These are phyloP conservation scores for Fusarium armeniacum DNA, from an alignment of 2,329 filamentous ascomycete species.

Conservation along the genomic window DNA sequence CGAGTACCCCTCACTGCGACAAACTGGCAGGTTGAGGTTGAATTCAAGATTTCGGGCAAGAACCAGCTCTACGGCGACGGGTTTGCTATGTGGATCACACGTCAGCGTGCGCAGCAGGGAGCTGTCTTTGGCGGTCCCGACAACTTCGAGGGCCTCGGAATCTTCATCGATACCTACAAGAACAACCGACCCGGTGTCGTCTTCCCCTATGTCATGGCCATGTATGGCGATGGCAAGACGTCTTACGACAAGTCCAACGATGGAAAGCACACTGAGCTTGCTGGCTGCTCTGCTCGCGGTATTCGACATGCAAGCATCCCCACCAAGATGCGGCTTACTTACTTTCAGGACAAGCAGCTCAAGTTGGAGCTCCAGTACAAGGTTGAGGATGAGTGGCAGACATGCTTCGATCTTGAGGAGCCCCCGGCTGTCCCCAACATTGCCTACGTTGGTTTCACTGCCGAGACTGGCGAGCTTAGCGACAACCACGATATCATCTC, in stretches of 20 bases:
- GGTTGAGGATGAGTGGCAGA: constrained; percentile 85
- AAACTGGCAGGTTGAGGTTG: constrained; percentile 98
- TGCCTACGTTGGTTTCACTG: constrained; percentile 81
- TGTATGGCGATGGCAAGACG: constrained; percentile 93
- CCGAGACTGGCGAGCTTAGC: constrained; percentile 94
- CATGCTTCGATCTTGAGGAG: constrained; percentile 84
- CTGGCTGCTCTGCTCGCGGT: constrained; percentile 93
- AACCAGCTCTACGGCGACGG: constrained; percentile 95
- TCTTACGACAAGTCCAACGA: constrained; percentile 94
- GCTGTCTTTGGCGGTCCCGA: constrained; percentile 90
- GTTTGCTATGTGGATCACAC: constrained; percentile 98
- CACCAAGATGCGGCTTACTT: constrained; percentile 89
- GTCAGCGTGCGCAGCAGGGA: constrained; percentile 84
- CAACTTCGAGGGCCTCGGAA: constrained; percentile 90
- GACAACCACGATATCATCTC: constrained; percentile 98
- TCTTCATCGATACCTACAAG: constrained; percentile 99
- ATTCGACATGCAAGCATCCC: constrained; percentile 84
- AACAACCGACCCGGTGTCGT: constrained; percentile 96
- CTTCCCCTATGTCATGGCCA: constrained; percentile 98
- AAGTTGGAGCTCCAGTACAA: constrained; percentile 96
- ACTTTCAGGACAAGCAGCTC: constrained; percentile 95
- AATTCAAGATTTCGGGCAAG: constrained; percentile 92
- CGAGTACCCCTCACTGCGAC: constrained; percentile 94
- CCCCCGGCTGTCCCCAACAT: constrained; percentile 83
- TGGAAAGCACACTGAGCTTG: constrained; percentile 92